phyloP scores from a whole-genome alignment of 768 basidiomycete genomes.

The Chalciporus sphaerocephalus region DNA sequence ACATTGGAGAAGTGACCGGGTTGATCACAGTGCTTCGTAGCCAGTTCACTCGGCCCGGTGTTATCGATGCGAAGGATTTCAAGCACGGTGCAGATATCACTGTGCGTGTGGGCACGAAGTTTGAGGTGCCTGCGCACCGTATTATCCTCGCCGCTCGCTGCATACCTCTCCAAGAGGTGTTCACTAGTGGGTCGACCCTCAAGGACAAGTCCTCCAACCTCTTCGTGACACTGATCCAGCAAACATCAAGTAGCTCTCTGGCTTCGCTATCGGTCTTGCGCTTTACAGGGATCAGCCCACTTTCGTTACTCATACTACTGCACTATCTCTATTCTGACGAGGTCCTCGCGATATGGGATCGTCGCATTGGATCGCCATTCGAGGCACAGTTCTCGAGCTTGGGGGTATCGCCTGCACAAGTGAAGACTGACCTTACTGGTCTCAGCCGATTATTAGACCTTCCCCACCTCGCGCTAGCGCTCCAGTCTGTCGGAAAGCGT shows the following conservation, averaged over 20 bases:
- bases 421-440: constrained; percentile 60
- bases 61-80: constrained; percentile 10
- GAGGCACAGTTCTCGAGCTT: constrained; percentile 36
- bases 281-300: constrained; percentile 54
- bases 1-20: constrained; percentile 32
- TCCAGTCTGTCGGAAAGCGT: constrained; percentile 61
- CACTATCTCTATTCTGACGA: constrained; percentile 88
- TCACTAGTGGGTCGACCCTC: constrained; percentile 34
- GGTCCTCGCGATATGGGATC: constrained; percentile 80
- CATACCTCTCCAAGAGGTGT: constrained; percentile 38
- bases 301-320: constrained; percentile 71
- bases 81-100: constrained; percentile 62
- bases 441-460: constrained; percentile 61
- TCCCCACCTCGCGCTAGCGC: constrained; percentile 44
- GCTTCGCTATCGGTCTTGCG: constrained; percentile 11
- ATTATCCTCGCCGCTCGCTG: constrained; percentile 63
- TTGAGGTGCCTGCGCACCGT: constrained; percentile 58
- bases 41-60: neutral
- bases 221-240: constrained; percentile 26
- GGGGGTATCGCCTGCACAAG: constrained; percentile 40
- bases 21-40: constrained; percentile 14
- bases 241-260: neutral
- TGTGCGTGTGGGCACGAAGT: constrained; percentile 42
- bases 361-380: constrained; percentile 49
- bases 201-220: constrained; percentile 29